A percentile compares a stretch with the other conserved stretches of the same genome.
phyloP scores from a whole-genome alignment of 345 rosid genomes.

The Hibiscus tridactylites region DNA sequence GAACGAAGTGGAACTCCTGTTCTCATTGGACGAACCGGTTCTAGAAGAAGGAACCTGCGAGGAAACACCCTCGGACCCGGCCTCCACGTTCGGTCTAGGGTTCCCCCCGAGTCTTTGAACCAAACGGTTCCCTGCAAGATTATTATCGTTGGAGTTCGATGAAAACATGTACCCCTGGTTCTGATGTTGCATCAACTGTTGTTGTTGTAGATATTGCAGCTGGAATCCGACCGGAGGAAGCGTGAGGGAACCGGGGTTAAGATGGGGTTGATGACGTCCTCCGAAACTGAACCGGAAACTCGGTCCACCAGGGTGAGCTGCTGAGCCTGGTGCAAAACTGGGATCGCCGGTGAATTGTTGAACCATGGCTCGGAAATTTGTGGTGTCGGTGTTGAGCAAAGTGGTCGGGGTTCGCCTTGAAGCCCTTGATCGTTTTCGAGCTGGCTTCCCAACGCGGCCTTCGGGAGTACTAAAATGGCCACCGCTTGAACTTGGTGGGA shows the following conservation, averaged over 20 bases:
- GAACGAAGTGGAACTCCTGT: slow-evolving; percentile 22
- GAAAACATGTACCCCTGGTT: slow-evolving; percentile 35
- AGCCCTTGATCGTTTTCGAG: slow-evolving; percentile 78
- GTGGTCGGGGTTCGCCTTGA: slow-evolving; percentile 95
- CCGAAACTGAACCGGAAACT: slow-evolving; percentile 20
- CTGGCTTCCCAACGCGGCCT: slow-evolving; percentile 74
- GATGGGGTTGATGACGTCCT: slow-evolving; percentile 20
- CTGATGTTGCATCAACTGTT: slow-evolving; percentile 22
- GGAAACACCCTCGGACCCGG: slow-evolving; percentile 11
- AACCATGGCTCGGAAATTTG: slow-evolving; percentile 92
- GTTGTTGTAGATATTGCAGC: slow-evolving; percentile 6
- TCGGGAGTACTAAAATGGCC: slow-evolving; percentile 45
- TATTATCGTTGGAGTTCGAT: slow-evolving; percentile 5
- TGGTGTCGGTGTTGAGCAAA: slow-evolving; percentile 75
- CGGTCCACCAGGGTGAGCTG: slow-evolving; percentile 14
- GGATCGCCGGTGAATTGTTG: slow-evolving; percentile 96
- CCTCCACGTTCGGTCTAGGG: slow-evolving; percentile 18
- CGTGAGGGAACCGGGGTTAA: slow-evolving; percentile 13
- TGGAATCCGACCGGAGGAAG: slow-evolving; percentile 9
- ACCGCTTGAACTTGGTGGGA: slow-evolving; percentile 13
- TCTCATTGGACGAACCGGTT: slow-evolving; percentile 27
- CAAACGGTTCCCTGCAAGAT: slow-evolving; percentile 9
- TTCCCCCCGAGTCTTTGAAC: slow-evolving; percentile 26
- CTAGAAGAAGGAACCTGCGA: slow-evolving; percentile 12
- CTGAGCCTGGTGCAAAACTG: slow-evolving; percentile 35